phyloP scores from a whole-genome alignment of 768 basidiomycete species.

The Gloeophyllum trabeum region DNA sequence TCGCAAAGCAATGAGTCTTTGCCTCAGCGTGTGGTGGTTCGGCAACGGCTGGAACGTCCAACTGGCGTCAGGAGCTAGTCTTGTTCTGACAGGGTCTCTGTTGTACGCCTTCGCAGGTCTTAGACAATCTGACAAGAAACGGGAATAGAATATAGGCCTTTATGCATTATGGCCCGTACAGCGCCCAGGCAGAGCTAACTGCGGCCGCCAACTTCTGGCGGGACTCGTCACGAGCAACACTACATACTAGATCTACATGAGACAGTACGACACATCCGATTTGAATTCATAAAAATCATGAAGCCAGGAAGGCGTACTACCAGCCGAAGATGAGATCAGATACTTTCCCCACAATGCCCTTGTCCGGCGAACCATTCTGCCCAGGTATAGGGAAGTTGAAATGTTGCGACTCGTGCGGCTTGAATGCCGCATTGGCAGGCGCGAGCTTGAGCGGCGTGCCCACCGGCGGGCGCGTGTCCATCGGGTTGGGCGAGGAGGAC shows the following conservation, averaged over 20 bases:
- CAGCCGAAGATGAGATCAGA: conserved; percentile 78
- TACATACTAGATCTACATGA: too few relatives aligned
- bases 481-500: too few relatives aligned
- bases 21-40: conserved; percentile 81
- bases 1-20: conserved; percentile 72
- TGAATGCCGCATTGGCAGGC: conserved; percentile 64
- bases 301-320: too few relatives aligned
- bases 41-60: conserved; percentile 59
- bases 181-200: too few relatives aligned
- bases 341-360: conserved; percentile 60
- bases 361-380: conserved; percentile 27
- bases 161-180: too few relatives aligned
- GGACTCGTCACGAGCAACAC: too few relatives aligned
- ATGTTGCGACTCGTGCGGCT: conserved; percentile 10
- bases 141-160: too few relatives aligned
- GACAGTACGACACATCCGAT: too few relatives aligned
- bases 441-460: conserved; percentile 67
- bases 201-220: too few relatives aligned
- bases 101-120: conserved; percentile 28
- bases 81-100: conserved; percentile 66
- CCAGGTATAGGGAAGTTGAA: not conserved
- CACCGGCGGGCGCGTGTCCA: too few relatives aligned
- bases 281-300: too few relatives aligned
- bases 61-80: conserved; percentile 51
- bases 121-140: not conserved